A percentile compares a stretch with the other conserved stretches of the same genome.
Conservation (phyloP, 805 yeast species). For the Nakazawaea ambrosiae region DNA sequence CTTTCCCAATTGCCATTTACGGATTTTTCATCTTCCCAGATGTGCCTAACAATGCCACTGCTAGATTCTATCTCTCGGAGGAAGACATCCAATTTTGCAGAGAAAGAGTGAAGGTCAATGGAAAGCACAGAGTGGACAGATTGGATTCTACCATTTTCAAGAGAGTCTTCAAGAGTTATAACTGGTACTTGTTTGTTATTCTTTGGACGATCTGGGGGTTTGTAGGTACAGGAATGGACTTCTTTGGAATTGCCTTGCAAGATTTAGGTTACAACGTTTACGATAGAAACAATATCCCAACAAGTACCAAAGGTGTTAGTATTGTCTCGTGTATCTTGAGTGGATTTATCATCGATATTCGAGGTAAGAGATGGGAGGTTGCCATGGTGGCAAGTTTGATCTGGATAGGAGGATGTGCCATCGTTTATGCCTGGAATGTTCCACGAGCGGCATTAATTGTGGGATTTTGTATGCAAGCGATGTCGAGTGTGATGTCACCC, state of each 20-base stretch:
- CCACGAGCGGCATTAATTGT: conserved; percentile 56
- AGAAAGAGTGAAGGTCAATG: conserved; percentile 22
- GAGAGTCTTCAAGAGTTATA: conserved; percentile 47
- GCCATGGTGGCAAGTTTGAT: conserved; percentile 44
- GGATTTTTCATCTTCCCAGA: conserved; percentile 46
- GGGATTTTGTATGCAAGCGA: conserved; percentile 44
- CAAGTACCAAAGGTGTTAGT: conserved; percentile 47
- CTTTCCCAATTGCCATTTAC: conserved; percentile 28
- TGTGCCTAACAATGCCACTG: conserved; percentile 51
- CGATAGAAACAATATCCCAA: conserved; percentile 32
- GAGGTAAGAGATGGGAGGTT: conserved; percentile 48
- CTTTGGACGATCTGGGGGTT: conserved; percentile 40
- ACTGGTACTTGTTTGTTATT: conserved; percentile 44
- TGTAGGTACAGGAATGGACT: conserved; percentile 55
- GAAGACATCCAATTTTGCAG: conserved; percentile 48
- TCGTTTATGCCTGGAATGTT: conserved; percentile 55
- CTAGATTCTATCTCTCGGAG: conserved; percentile 34
- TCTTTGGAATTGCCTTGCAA: conserved; percentile 47
- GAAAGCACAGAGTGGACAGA: conserved; percentile 19
- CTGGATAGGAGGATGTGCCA: conserved; percentile 46
- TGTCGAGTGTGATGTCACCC: conserved; percentile 60
- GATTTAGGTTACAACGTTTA: conserved; percentile 55
- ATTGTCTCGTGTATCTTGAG: conserved; percentile 39
- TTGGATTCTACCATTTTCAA: conserved; percentile 44
- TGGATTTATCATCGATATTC: conserved; percentile 45